phyloP scores from a whole-genome alignment of 495 filamentous ascomycete genomes.

The Lindgomyces ingoldianus region DNA sequence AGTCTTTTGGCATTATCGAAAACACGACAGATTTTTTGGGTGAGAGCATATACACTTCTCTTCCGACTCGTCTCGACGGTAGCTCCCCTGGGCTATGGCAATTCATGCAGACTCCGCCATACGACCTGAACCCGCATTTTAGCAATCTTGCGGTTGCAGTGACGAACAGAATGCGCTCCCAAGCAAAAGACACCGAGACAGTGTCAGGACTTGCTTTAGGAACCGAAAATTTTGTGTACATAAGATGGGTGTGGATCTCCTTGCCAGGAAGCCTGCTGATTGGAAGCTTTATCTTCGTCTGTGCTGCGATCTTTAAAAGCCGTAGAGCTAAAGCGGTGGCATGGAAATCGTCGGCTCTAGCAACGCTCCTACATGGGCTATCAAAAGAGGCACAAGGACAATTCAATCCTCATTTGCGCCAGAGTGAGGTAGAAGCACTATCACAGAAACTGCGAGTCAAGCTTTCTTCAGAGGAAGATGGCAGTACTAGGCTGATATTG shows the following conservation, averaged over 20 bases:
- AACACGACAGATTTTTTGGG: not conserved
- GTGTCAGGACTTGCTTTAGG: constrained; percentile 9
- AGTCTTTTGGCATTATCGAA: not conserved
- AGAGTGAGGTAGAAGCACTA: constrained; percentile 19
- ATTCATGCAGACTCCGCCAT: constrained; percentile 9
- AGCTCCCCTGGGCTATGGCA: not conserved
- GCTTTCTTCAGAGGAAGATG: not conserved
- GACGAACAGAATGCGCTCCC: constrained; percentile 11
- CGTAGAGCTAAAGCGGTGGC: not conserved
- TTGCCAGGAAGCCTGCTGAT: constrained; percentile 13
- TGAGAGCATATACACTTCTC: too few relatives aligned
- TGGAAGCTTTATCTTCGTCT: constrained; percentile 10
- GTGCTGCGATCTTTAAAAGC: constrained; percentile 16
- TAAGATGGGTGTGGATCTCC: constrained; percentile 23
- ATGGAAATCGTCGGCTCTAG: constrained; percentile 30
- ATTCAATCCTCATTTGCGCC: constrained; percentile 1
- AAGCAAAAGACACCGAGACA: not conserved
- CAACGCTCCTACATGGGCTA: constrained; percentile 21
- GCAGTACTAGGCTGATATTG: not conserved
- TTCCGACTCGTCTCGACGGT: too few relatives aligned
- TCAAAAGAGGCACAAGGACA: constrained; percentile 7
- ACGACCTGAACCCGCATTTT: constrained; percentile 15
- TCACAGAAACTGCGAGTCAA: constrained; percentile 11
- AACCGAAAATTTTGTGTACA: constrained; percentile 13
- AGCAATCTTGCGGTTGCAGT: constrained; percentile 1